Evolutionary conservation across 2,329 filamentous ascomycete genomes (phyloP), one percentile per base, ranked within the genome.

Genomic region (Venturia pyrina): DNA sequence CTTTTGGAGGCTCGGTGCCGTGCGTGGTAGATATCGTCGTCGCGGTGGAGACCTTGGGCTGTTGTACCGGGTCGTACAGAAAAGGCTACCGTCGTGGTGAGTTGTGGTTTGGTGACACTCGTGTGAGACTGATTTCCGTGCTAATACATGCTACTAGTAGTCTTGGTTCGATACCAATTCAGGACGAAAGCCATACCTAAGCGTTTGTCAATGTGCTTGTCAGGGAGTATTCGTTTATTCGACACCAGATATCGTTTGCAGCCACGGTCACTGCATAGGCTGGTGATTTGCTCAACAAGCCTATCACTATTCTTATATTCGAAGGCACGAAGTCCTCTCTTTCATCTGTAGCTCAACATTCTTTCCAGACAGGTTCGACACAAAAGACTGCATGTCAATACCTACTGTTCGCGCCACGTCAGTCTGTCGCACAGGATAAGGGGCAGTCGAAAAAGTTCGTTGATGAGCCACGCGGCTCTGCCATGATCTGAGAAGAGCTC

Each of bases 1-100:
- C 68, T 62, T 8, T 64, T 44, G 1, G 66, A 59, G 34, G 69
- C 66, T 1, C 68, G 66, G 21, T 71, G 68, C 11, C 70, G 64
- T 11, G 67, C 69, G 65, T 75, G 72, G 63, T 72, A 70, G 46
- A 72, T 72, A 60, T 70, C 68, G 64, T 74, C 72, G 65, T 74
- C 72, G 5, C 73, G 69, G 66, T 73, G 73, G 7, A 75, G 69
- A 5, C 66, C 67, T 63, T 75, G 73, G 3, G 69, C 70, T 48
- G 67, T 67, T 4, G 70, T 70, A n/a, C 72, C 70, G 6, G 72
- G 71, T 1, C 70, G 67, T 41, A 73, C 69, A 13, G 68, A 70
- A 63, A 73, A 71, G 6, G 66, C 68, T 53, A 72, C 69, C 1
- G 70, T 73, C 32, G 71, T 73, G 63, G 67, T 72, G 32, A 72